phyloP scores from a whole-genome alignment of 495 filamentous ascomycete genomes.

The Penicillium argentinense region DNA sequence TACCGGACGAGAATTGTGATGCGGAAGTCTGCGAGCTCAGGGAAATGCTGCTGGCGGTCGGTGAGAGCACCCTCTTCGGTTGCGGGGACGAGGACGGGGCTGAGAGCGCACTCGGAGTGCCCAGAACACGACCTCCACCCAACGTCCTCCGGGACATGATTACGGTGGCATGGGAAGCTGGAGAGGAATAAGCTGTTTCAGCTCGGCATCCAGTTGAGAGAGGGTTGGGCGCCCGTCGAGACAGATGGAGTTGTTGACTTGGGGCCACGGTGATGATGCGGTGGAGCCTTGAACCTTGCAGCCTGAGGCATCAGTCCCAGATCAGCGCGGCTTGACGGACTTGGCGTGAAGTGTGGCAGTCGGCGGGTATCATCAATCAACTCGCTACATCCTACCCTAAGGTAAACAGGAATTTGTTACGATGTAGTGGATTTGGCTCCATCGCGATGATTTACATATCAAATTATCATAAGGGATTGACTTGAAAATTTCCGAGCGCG shows the following conservation, averaged over 20 bases:
- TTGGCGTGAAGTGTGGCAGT: background rate
- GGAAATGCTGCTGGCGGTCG: conserved; percentile 58
- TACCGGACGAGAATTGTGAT: conserved; percentile 56
- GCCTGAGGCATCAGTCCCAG: conserved; percentile 22
- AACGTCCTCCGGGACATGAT: conserved; percentile 80
- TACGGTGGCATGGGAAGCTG: conserved; percentile 43
- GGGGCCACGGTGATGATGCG: conserved; percentile 25
- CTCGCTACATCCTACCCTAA: no score
- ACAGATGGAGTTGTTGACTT: conserved; percentile 12
- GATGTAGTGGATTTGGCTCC: no score
- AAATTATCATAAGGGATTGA: no score
- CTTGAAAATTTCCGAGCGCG: no score
- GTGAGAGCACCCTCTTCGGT: conserved; percentile 55
- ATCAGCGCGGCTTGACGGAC: no score
- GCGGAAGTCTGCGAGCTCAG: conserved; percentile 64
- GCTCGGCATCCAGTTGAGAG: conserved; percentile 21
- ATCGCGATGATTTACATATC: no score
- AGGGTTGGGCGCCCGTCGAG: conserved; percentile 10
- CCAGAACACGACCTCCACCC: conserved; percentile 85
- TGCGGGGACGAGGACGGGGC: conserved; percentile 53
- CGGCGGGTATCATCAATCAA: no score
- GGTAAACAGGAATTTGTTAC: no score
- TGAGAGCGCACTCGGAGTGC: conserved; percentile 75
- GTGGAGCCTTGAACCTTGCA: conserved; percentile 25
- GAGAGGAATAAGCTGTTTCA: conserved; percentile 17